Evolutionary conservation across 345 rosid species (phyloP), one percentile per base, ranked within the genome.

Genomic region (Salix purpurea): DNA sequence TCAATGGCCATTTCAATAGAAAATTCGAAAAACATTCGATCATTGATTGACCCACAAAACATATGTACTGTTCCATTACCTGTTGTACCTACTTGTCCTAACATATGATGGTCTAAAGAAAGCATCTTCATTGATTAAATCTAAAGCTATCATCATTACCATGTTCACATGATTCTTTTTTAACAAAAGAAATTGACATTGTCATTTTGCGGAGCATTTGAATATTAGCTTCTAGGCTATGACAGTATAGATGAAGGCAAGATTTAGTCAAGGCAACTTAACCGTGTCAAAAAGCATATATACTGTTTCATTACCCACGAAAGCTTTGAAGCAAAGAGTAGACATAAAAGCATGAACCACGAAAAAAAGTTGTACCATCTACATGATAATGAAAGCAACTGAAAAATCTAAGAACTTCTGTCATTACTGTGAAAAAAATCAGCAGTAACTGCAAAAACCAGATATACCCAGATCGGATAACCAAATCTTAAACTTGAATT

Each of bases 141-240:
- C 40, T 40, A 65, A 67, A 72, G 42, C 42, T 8, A 39, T 10
- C 34, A 11, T 40, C 58, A 52, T 44, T 18, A 30, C 62, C 24
- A 52, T 28, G 56, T 50, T 15, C 28, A 62, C 34, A 9, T 6
- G 12, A 32, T 34, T 52, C 32, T 52, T 19, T 52, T 19, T 19
- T 6, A 7, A 52, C 39, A 21, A 26, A n/a, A 26, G 54, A 5
- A 24, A n/a, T 7, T 10, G 15, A 36, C 36, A 1, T 4, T 16
- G 19, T 8, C 15, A 21, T 67, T 42, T 39, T 5, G 8, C 9
- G 9, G 61, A 77, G 50, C 74, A 77, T 77, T 30, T 61, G 79
- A 70, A 70, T 62, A 61, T 36, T 75, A 23, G 44, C 23, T 78
- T 50, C 76, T 76, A 66, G 54, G 67, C 67, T 72, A 32, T 65